A percentile compares a stretch with the other conserved stretches of the same genome.
These are phyloP conservation scores for Fusarium goolgardi DNA, from an alignment of 2,329 filamentous ascomycete species.

Conservation along the genomic window DNA sequence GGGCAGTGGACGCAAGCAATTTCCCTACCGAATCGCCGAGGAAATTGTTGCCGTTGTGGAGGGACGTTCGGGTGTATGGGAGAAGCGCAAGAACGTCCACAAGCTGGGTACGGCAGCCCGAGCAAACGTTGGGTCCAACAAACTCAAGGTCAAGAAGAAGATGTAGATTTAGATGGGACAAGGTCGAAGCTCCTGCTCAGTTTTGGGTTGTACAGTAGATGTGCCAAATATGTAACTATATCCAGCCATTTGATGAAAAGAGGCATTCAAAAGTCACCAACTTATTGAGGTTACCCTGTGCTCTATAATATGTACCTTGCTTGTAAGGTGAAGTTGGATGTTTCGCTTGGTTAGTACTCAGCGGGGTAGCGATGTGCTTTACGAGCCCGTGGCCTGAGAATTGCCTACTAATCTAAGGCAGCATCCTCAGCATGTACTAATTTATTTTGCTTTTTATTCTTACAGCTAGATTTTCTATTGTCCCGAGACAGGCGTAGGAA, in stretches of 20 bases:
- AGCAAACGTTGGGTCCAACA: slow-evolving; percentile 71
- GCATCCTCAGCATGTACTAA: background rate
- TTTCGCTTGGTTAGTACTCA: background rate
- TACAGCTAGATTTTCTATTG: background rate
- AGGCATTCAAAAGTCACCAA: slow-evolving; percentile 20
- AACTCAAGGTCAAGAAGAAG: slow-evolving; percentile 54
- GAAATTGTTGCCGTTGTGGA: slow-evolving; percentile 90
- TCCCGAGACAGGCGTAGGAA: background rate
- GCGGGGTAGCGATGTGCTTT: background rate
- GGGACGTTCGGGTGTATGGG: slow-evolving; percentile 86
- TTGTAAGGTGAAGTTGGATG: background rate
- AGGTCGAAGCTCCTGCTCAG: slow-evolving; percentile 8
- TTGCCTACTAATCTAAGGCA: background rate
- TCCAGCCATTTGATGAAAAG: slow-evolving; percentile 44
- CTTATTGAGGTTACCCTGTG: background rate
- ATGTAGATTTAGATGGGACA: slow-evolving; percentile 42
- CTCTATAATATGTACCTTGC: background rate
- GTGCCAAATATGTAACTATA: slow-evolving; percentile 50
- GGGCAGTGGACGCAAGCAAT: slow-evolving; percentile 76
- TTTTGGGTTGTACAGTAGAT: slow-evolving; percentile 46
- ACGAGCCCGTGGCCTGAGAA: background rate
- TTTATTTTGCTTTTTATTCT: background rate
- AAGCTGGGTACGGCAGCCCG: slow-evolving; percentile 82
- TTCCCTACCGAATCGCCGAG: slow-evolving; percentile 82
- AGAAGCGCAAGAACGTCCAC: slow-evolving; percentile 80